Evolutionary conservation across 1,284 basidiomycete species (phyloP), one percentile per base, ranked within the genome.

Genomic region (Moniliophthora roreri): DNA sequence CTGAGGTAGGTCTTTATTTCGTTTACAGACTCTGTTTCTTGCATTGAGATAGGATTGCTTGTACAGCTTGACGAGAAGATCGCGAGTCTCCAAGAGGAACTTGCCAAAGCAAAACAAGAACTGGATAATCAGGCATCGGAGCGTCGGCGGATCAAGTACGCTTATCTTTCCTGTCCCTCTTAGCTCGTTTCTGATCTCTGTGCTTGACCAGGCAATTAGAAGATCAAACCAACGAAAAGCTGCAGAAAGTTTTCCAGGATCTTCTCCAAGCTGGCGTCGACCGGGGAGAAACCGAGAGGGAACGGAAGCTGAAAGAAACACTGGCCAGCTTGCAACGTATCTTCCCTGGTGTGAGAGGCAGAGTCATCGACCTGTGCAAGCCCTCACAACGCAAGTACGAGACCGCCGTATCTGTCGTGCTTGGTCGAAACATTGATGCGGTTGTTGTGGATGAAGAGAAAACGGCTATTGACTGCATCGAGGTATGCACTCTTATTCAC

Each of bases 391-490:
- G 89, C 55, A 98, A 97, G 72, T 99, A 98, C 66, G 91, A 97
- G 65, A 82, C 84, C 0, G 94, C 97, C 0, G 92, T 99, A n/a
- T 86, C 89, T 9, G 94, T 95, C n/a, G 87, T 98, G 15, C 79
- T 99, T 1, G 97, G 96, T 0, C 82, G 95, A 53, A 95, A 99
- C 68, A 89, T 95, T 49, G 96, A 99, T 62, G 91, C 95, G 1
- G 85, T 99, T 52, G 91, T 99, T 2, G 95, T 99, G 1, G 95
- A 98, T 63, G 87, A 93, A 62, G 95, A 99, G 75, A 93, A 92
- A 72, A 95, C 93, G 0, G 97, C 94, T 1, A 97, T 98, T 58
- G 93, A 96, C 63, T 99, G 97, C 70, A 98, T 99, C 63, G 92
- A 96, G 77, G 91, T 91, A 58, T 37, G 71, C 65, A 13, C 20